These are phyloP conservation scores for Entomortierella lignicola DNA, from an alignment of 192 early-diverging fungal genomes.

Conservation along the genomic window DNA sequence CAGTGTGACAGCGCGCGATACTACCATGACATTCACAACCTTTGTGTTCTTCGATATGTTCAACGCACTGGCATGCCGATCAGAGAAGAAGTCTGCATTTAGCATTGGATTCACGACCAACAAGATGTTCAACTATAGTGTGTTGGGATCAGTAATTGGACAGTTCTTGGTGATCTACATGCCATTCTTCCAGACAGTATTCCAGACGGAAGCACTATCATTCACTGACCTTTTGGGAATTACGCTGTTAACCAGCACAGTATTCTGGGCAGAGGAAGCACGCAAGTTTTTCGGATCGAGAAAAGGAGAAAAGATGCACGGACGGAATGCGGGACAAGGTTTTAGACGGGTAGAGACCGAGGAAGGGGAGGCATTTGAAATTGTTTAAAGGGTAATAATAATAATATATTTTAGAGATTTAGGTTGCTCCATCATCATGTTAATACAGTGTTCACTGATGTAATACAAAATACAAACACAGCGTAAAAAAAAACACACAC, in stretches of 20 bases:
- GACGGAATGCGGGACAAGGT: slow-evolving; percentile 29
- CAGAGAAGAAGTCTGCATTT: slow-evolving; percentile 83
- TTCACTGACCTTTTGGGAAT: slow-evolving; percentile 80
- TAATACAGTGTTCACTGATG: no score
- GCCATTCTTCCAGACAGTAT: slow-evolving; percentile 91
- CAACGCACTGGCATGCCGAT: slow-evolving; percentile 93
- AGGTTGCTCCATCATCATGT: background rate
- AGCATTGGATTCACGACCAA: slow-evolving; percentile 88
- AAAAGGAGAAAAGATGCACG: slow-evolving; percentile 17
- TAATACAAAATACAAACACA: no score
- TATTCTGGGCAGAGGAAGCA: slow-evolving; percentile 90
- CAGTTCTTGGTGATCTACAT: slow-evolving; percentile 91
- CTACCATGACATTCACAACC: slow-evolving; percentile 97
- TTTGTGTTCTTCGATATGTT: slow-evolving; percentile 98
- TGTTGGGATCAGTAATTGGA: slow-evolving; percentile 81
- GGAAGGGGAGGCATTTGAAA: slow-evolving; percentile 50
- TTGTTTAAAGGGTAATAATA: slow-evolving; percentile 19
- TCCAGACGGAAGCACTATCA: slow-evolving; percentile 91
- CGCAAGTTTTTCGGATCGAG: slow-evolving; percentile 66
- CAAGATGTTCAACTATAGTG: slow-evolving; percentile 89
- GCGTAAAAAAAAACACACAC: no score
- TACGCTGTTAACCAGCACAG: slow-evolving; percentile 73
- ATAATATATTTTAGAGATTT: background rate
- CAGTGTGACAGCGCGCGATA: slow-evolving; percentile 74
- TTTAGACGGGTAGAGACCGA: slow-evolving; percentile 50